phyloP scores from a whole-genome alignment of 495 filamentous ascomycete genomes.

The Tuber microsphaerosporum region DNA sequence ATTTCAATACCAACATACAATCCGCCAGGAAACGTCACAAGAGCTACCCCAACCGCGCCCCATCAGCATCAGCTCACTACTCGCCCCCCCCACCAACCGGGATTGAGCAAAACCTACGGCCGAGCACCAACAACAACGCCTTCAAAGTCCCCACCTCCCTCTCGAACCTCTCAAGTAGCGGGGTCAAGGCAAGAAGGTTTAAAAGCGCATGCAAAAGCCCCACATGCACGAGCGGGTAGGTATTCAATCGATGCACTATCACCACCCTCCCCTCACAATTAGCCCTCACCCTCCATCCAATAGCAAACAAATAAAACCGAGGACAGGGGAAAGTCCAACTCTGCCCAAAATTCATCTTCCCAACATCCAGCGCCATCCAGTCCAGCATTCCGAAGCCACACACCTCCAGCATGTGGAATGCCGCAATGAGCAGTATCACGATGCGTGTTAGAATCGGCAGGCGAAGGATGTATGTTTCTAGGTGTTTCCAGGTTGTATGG shows the following conservation, averaged over 20 bases:
- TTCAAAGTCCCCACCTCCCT: conserved; percentile 87
- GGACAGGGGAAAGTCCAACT: conserved; percentile 53
- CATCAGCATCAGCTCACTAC: neutral
- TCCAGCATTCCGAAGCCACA: conserved; percentile 60
- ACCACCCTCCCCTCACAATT: conserved; percentile 7
- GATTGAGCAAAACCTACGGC: conserved; percentile 58
- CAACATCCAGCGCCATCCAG: conserved; percentile 73
- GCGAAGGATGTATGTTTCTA: conserved; percentile 62
- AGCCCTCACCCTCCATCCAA: conserved; percentile 10
- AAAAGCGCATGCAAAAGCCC: conserved; percentile 71
- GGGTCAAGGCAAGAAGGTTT: conserved; percentile 71
- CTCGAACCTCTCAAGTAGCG: conserved; percentile 86
- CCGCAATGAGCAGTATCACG: conserved; percentile 60
- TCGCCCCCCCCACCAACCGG: neutral
- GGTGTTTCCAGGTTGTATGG: conserved; percentile 21
- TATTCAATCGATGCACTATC: conserved; percentile 85
- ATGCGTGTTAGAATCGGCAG: conserved; percentile 81
- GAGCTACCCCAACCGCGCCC: conserved; percentile 48
- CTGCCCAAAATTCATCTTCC: conserved; percentile 61
- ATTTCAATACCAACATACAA: conserved; percentile 66
- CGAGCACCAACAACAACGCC: conserved; percentile 72
- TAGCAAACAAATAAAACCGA: neutral
- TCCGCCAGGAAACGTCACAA: conserved; percentile 69
- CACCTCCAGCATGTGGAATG: conserved; percentile 60
- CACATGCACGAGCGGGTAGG: conserved; percentile 80